Evolutionary conservation across 2,329 filamentous ascomycete genomes (phyloP), one percentile per base, ranked within the genome.

Genomic region (Pseudogymnoascus sp.): DNA sequence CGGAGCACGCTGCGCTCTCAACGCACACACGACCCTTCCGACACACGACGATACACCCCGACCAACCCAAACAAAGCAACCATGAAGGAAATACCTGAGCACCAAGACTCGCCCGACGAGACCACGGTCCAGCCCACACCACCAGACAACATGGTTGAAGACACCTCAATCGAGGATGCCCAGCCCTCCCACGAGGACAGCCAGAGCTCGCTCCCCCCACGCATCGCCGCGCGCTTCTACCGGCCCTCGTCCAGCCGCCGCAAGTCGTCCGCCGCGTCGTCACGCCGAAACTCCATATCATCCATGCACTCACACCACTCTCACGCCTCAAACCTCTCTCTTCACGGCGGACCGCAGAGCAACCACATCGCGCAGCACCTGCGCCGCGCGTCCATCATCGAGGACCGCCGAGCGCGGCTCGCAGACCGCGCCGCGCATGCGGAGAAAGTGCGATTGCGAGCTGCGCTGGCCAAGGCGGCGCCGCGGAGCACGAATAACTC

Each of bases 371-470:
- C 89, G 63, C 89, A 92, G 72, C 89, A 92, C 72, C 80, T 92
- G 63, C 89, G 90, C 46, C 86, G 90, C 62, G 87, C 89, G 59
- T 91, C 88, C 14, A 93, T 93, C 64, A 83, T 93, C 66, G 90
- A 93, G 74, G 88, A 88, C 68, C 87, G 90, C 65, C 91, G 90
- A 72, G 89, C 90, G 12, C 84, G 90, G 18, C 81, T 95, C 16
- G 90, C 90, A 62, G 90, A 93, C 74, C 82, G 90, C 63, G 90
- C 90, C 28, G 88, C 88, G 6, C 90, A 95, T 74, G 90, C 88
- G 21, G 90, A 95, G 75, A 91, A 93, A 73, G 90, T 95, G 14
- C 87, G 90, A 61, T 76, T 91, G 65, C 83, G 89, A 37, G 90
- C 90, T 46, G 89, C 89, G 8, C 75, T 89, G 63, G 88, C 86